Conservation (phyloP, 1,139 yeast genomes). For the Zygosaccharomyces pseudobailii region DNA sequence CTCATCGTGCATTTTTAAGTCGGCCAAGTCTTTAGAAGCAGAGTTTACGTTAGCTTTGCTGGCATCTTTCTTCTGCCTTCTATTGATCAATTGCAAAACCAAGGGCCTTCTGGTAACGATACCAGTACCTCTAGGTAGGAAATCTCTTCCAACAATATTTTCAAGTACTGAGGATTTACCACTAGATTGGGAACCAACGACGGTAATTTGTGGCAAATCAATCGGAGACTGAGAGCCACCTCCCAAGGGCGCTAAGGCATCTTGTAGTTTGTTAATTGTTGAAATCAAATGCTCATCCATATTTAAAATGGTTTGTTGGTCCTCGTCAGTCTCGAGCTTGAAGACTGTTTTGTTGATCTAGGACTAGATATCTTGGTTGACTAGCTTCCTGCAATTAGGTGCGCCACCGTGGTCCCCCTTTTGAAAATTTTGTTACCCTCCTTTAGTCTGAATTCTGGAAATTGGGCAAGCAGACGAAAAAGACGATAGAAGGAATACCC, state of each 20-base stretch:
- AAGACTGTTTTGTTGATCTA: neutral
- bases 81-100: conserved; percentile 74
- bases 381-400: neutral
- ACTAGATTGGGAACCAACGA: conserved; percentile 91
- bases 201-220: conserved; percentile 94
- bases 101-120: conserved; percentile 93
- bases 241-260: conserved; percentile 90
- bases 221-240: conserved; percentile 83
- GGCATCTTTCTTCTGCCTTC: conserved; percentile 41
- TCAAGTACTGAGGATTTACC: conserved; percentile 93
- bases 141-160: conserved; percentile 92
- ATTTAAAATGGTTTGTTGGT: neutral
- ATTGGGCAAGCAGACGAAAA: neutral
- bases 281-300: conserved; percentile 91
- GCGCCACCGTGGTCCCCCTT: conserved; percentile 13
- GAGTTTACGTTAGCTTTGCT: conserved; percentile 17
- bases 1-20: conserved; percentile 30
- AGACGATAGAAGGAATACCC: neutral
- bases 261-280: conserved; percentile 89
- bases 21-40: conserved; percentile 37
- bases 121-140: conserved; percentile 92
- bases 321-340: neutral
- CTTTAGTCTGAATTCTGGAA: neutral
- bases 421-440: neutral
- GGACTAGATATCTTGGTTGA: neutral